A percentile compares a stretch with the other conserved stretches of the same genome.
These are phyloP conservation scores for Mortierella antarctica DNA, from an alignment of 192 early-diverging fungal species.

Conservation along the genomic window DNA sequence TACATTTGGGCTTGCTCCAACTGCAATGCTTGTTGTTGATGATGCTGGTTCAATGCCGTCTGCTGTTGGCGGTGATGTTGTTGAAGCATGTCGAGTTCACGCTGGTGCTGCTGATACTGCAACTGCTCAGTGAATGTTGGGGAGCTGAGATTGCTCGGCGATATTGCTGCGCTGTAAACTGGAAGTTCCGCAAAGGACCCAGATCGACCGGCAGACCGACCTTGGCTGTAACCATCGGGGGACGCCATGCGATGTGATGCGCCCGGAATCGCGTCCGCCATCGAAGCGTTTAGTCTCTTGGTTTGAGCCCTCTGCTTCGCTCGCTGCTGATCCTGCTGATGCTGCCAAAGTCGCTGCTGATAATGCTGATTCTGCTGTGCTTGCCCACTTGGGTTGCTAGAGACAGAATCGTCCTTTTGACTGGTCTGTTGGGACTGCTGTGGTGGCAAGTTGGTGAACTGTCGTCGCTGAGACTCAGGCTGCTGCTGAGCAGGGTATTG, in stretches of 20 bases:
- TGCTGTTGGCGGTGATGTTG: conserved; percentile 39
- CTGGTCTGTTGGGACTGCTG: not conserved
- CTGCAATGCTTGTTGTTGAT: conserved; percentile 38
- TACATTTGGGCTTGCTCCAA: conserved; percentile 39
- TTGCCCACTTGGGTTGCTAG: not conserved
- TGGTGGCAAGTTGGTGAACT: not conserved
- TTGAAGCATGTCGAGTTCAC: conserved; percentile 22
- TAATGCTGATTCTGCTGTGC: not conserved
- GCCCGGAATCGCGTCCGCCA: not conserved
- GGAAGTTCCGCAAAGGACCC: not conserved
- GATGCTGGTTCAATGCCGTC: conserved; percentile 30
- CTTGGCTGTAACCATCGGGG: not conserved
- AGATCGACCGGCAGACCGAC: not conserved
- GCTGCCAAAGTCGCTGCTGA: conserved; percentile 20
- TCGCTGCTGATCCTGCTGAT: conserved; percentile 20
- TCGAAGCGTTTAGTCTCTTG: not conserved
- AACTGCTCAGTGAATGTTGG: conserved; percentile 2
- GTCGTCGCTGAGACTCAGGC: not conserved
- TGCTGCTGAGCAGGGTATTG: not conserved
- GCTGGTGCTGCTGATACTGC: conserved; percentile 21
- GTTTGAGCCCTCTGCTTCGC: conserved; percentile 13
- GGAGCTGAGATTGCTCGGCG: not conserved
- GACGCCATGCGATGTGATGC: not conserved
- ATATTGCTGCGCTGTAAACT: not conserved
- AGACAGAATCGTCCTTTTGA: not conserved